Conservation (phyloP, 257 asterid species). For the Scutellaria minor region DNA sequence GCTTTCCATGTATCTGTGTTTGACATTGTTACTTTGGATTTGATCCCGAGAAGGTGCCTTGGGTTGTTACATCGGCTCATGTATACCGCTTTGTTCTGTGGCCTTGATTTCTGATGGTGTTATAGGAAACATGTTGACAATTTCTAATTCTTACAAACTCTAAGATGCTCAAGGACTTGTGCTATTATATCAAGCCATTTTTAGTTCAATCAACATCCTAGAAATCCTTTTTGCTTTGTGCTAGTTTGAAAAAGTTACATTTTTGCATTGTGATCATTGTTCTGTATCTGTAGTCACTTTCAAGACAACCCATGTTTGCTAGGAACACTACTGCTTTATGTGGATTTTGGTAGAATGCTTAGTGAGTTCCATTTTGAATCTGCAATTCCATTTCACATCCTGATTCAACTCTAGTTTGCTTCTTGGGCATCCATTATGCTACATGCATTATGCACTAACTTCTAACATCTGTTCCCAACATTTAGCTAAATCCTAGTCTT, state of each 20-base stretch:
- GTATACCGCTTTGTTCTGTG: background rate
- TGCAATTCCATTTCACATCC: too few relatives aligned
- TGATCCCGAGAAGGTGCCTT: conserved; percentile 32
- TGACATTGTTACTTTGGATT: conserved; percentile 28
- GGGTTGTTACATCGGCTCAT: conserved; percentile 17
- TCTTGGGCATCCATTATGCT: too few relatives aligned
- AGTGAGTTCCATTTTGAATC: too few relatives aligned
- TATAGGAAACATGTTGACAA: background rate
- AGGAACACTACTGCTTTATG: too few relatives aligned
- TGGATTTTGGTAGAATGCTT: too few relatives aligned
- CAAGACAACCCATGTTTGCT: too few relatives aligned
- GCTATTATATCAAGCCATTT: background rate
- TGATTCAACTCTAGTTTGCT: too few relatives aligned
- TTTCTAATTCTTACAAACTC: background rate
- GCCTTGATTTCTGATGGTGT: conserved; percentile 16
- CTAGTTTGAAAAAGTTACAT: background rate
- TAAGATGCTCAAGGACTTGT: conserved; percentile 16
- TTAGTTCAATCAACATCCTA: background rate
- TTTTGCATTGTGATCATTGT: background rate
- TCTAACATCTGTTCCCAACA: too few relatives aligned
- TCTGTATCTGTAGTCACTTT: too few relatives aligned
- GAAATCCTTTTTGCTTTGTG: conserved; percentile 1
- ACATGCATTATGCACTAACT: too few relatives aligned
- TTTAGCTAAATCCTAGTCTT: too few relatives aligned
- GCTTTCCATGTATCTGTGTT: conserved; percentile 13